phyloP scores from a whole-genome alignment of 2,329 filamentous ascomycete species.

The Aspergillus calidoustus region DNA sequence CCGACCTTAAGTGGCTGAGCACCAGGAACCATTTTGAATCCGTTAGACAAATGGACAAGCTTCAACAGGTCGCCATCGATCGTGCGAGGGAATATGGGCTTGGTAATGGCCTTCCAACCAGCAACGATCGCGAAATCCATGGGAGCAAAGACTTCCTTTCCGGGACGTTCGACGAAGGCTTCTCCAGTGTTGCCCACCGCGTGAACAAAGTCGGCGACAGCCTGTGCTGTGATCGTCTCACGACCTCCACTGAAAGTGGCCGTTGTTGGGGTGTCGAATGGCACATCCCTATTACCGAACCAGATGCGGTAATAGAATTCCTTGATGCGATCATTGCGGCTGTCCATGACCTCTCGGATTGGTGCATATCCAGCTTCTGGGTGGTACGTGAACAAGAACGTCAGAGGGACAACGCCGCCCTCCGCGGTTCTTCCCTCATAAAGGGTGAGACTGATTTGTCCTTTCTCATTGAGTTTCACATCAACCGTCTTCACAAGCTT shows the following conservation, averaged over 20 bases:
- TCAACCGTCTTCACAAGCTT: slow-evolving; percentile 89
- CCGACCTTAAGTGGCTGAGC: slow-evolving; percentile 95
- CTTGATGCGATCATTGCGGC: slow-evolving; percentile 96
- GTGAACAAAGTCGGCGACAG: slow-evolving; percentile 98
- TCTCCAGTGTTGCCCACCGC: slow-evolving; percentile 97
- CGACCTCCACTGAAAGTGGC: slow-evolving; percentile 89
- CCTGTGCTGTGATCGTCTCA: slow-evolving; percentile 83
- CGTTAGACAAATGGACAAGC: slow-evolving; percentile 94
- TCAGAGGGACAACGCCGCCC: slow-evolving; percentile 78
- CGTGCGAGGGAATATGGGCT: slow-evolving; percentile 95
- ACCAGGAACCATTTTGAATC: slow-evolving; percentile 97
- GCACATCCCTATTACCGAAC: slow-evolving; percentile 85
- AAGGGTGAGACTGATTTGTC: slow-evolving; percentile 85
- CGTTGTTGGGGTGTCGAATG: slow-evolving; percentile 83
- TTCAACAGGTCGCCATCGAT: slow-evolving; percentile 97
- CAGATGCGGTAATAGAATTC: slow-evolving; percentile 98
- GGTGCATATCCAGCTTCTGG: slow-evolving; percentile 97
- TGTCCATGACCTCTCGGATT: slow-evolving; percentile 94
- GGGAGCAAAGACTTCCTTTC: slow-evolving; percentile 90
- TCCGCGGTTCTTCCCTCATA: slow-evolving; percentile 91
- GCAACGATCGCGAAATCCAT: slow-evolving; percentile 99
- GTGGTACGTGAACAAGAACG: slow-evolving; percentile 88
- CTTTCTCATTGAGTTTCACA: slow-evolving; percentile 73
- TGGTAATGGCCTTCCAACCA: slow-evolving; percentile 98
- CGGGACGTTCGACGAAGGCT: slow-evolving; percentile 93